phyloP scores from a whole-genome alignment of 371 early-diverging fungal species.

The Lichtheimia ramosa region DNA sequence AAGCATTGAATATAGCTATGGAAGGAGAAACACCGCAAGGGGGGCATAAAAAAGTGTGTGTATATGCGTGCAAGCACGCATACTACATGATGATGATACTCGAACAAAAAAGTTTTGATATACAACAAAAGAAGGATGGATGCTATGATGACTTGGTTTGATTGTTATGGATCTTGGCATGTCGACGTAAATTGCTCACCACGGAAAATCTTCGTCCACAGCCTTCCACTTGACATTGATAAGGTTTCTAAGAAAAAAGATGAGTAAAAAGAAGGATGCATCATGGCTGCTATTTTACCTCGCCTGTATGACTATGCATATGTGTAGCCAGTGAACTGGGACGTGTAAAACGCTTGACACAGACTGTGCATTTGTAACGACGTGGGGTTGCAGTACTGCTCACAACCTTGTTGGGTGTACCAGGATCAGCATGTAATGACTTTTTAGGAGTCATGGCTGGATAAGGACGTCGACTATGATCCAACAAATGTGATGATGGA shows the following conservation, averaged over 20 bases:
- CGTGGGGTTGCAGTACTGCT: constrained; percentile 17
- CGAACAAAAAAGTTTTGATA: neutral
- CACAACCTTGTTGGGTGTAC: constrained; percentile 4
- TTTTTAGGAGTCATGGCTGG: neutral
- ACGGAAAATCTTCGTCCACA: constrained; percentile 37
- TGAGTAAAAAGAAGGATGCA: neutral
- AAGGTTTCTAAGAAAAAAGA: constrained; percentile 25
- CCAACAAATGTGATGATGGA: neutral
- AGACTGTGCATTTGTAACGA: constrained; percentile 45
- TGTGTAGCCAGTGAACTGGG: constrained; percentile 64
- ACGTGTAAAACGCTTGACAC: constrained; percentile 58
- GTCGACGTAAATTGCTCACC: constrained; percentile 32
- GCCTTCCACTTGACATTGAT: constrained; percentile 24
- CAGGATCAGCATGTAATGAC: neutral
- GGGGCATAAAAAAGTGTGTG: neutral
- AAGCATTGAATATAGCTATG: too few relatives aligned
- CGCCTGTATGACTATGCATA: constrained; percentile 64
- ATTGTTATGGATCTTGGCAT: constrained; percentile 29
- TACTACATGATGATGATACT: neutral
- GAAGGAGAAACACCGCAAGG: too few relatives aligned
- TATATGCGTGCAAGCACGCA: neutral
- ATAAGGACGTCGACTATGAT: neutral
- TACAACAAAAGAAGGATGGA: neutral
- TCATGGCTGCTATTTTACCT: constrained; percentile 20
- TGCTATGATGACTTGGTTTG: neutral